Base-by-base conservation (phyloP, 768 basidiomycete genomes). In the Pholiota conissans region DNA sequence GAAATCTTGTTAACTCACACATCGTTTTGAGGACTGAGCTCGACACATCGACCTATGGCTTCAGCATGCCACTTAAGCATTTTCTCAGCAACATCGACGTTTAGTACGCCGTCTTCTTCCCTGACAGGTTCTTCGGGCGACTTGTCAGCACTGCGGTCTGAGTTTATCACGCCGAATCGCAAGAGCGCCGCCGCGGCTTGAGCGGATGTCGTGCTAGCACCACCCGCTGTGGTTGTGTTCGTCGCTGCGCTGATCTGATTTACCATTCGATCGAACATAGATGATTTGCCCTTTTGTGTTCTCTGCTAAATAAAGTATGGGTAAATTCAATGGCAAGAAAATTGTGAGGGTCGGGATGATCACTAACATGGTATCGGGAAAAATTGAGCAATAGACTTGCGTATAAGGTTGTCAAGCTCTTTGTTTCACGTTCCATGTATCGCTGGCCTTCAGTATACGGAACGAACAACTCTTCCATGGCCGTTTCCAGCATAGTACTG, bases 41-140 rank as follows among this genome's bases (percentile, higher is more conserved):
- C 97, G 10, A 95, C 91, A 62, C 93, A 95, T 63, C 97, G 77
- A 3, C 97, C 96, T 27, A 97, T 87, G 4, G 95, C 93, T 69
- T 99, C 97, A 2, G 97, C 96, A 71, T 99, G 97, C 95, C 96
- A 98, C 70, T 87, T 92, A 14, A 98, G 75, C 87, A 98, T 95
- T 64, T 82, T 88, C 76, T 96, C 94, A 1, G 94, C 91, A 9
- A 85, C 75, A 37, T 86, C 84, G 2, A 97, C 74, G 46, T 76
- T 87, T 32, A 98, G 74, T 29, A 85, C 63, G 10, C 96, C 96
- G 66, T 98, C 96, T 60, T 90, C 89, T 52, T 93, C 90, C 37
- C 80, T 80, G 5, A 86, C 65, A 16, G 85, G 85, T 52, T 94
- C 93, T 63, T 94, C 94, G 16, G 69, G 74, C 14, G 74, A 60